Evolutionary conservation across 495 filamentous ascomycete genomes (phyloP), one percentile per base, ranked within the genome.

Genomic region (Rhizodiscina lignyota): DNA sequence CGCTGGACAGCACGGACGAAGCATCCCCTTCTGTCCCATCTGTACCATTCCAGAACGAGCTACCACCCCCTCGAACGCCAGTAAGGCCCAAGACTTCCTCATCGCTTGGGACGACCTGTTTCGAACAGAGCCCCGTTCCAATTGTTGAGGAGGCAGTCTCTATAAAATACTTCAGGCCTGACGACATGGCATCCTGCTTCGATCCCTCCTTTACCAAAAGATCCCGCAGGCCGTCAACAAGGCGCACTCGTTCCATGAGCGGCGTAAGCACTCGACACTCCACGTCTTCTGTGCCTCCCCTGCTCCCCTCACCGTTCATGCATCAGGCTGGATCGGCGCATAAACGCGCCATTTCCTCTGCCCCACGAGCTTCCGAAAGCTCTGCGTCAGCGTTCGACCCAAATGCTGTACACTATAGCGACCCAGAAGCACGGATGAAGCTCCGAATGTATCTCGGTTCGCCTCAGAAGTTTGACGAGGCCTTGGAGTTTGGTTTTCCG

Each of bases 391-490:
- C 41, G 12, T 45, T 83, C 35, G 82, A 87, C 50, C 69, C 79
- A 16, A 64, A 67, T 29, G 79, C 83, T 0, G 70, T 78, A 28
- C 77, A 93, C 53, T 94, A 93, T 46, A 83, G 81, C 52, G 84
- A 96, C 41, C 84, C 85, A 0, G 83, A 94, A 50, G 82, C 85
- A 24, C 72, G 87, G 24, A 57, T 86, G 32, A 92, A 87, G 51
- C 59, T 94, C 10, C 76, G 83, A 2, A 74, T 84, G n/a, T 92
- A 85, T 43, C 66, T 92, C 2, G 79, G 80, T 13, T 94, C 87
- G 1, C 80, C 84, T 5, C 82, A 93, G 42, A 93, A 92, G 51
- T 93, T 94, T 40, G 89, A 96, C 48, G 86, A 94, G 59, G 85
- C 83, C 1, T 68, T 94, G 35, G 82, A 89, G 50, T 93, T 89